phyloP scores from a whole-genome alignment of 805 yeast genomes.

The Suhomyces kilbournensis region DNA sequence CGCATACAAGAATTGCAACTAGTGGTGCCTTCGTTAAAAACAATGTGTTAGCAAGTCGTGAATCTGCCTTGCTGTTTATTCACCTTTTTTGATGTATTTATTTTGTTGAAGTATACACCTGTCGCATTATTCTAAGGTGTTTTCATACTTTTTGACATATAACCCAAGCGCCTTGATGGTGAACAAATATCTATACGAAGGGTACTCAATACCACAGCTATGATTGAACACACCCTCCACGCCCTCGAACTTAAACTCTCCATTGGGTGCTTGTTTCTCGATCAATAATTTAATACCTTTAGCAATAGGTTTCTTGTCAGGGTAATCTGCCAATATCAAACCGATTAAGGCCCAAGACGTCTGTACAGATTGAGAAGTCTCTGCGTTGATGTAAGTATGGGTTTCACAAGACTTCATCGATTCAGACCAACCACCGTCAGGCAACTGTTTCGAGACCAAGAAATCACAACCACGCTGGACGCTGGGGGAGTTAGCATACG shows the following conservation, averaged over 20 bases:
- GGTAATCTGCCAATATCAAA: constrained; percentile 75
- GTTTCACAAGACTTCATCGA: constrained; percentile 87
- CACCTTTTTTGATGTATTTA: too few species aligned
- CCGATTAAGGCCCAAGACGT: constrained; percentile 93
- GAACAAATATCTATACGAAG: constrained; percentile 84
- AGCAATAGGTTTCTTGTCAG: constrained; percentile 58
- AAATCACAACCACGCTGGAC: constrained; percentile 85
- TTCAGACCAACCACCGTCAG: constrained; percentile 98
- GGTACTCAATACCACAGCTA: constrained; percentile 87
- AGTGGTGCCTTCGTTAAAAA: too few species aligned
- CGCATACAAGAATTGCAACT: too few species aligned
- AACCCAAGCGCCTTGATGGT: constrained; percentile 92
- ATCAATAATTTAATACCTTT: constrained; percentile 63
- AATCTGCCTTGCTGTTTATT: too few species aligned
- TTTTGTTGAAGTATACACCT: neutral
- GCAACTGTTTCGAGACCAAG: constrained; percentile 66
- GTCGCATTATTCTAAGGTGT: neutral
- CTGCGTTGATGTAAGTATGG: constrained; percentile 65
- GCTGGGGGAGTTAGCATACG: constrained; percentile 56
- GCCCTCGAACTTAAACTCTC: constrained; percentile 83
- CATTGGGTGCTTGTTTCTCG: constrained; percentile 63
- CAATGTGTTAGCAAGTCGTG: too few species aligned
- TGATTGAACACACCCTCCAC: constrained; percentile 97
- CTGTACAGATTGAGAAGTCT: constrained; percentile 72
- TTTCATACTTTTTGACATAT: constrained; percentile 37